Conservation (phyloP, 139 green algal genomes). For the Chlorella sp. region DNA sequence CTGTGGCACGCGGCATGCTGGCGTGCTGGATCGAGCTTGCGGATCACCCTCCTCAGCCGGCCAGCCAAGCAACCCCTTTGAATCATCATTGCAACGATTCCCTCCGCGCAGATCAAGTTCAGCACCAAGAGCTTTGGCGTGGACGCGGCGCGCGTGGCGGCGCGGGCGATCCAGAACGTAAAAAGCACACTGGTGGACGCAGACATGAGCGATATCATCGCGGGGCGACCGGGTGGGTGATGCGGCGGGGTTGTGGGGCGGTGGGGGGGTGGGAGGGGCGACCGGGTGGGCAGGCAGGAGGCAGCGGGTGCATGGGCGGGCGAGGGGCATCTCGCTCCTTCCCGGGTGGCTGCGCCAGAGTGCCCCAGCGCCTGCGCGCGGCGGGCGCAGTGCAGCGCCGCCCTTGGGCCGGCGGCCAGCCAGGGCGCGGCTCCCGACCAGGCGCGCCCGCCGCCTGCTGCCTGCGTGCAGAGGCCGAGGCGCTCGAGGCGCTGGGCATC, state of each 20-base stretch:
- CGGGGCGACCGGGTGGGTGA: constrained; percentile 64
- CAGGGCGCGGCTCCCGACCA: no score
- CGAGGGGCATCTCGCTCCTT: no score
- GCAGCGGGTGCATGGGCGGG: not conserved
- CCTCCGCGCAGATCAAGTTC: constrained; percentile 73
- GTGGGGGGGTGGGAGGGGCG: not conserved
- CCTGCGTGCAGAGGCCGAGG: constrained; percentile 76
- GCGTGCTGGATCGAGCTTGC: no score
- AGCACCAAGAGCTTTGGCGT: constrained; percentile 89
- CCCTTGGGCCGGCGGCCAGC: no score
- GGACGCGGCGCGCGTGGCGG: constrained; percentile 80
- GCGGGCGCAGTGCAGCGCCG: no score
- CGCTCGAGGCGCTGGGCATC: constrained; percentile 74
- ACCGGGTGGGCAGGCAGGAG: not conserved
- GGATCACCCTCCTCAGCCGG: no score
- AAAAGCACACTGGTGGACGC: constrained; percentile 60
- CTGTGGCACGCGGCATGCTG: no score
- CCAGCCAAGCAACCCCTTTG: no score
- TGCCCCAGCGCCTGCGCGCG: no score
- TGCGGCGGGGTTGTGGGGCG: not conserved
- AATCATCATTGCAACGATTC: no score
- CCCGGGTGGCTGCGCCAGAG: no score
- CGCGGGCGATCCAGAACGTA: constrained; percentile 66
- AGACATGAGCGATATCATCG: constrained; percentile 92
- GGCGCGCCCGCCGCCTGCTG: not conserved